These are phyloP conservation scores for Agaricales sp. DNA, from an alignment of 1,284 basidiomycete genomes.

Conservation along the genomic window DNA sequence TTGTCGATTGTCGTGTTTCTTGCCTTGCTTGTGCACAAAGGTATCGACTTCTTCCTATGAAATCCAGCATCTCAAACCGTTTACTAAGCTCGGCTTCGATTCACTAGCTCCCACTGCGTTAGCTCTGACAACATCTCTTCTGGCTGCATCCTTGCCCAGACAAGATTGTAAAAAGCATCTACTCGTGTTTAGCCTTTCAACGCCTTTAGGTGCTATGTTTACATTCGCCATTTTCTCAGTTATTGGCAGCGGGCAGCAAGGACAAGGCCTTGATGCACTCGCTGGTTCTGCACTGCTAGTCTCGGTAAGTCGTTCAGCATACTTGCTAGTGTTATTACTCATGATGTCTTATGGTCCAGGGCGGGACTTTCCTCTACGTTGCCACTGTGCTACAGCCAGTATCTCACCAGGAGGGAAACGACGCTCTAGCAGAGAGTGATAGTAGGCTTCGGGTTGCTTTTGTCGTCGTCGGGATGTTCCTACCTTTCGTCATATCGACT, in stretches of 20 bases:
- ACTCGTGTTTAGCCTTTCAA: conserved; percentile 70
- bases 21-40: conserved; percentile 85
- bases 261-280: conserved; percentile 25
- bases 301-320: conserved; percentile 42
- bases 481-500: conserved; percentile 45
- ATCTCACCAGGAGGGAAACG: conserved; percentile 28
- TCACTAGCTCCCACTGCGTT: conserved; percentile 72
- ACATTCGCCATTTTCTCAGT: conserved; percentile 58
- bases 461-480: conserved; percentile 60
- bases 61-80: no score
- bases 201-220: conserved; percentile 65
- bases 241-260: conserved; percentile 33
- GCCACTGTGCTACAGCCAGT: conserved; percentile 82
- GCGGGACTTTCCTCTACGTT: conserved; percentile 91
- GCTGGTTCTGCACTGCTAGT: conserved; percentile 71
- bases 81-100: neutral
- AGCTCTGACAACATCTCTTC: conserved; percentile 71
- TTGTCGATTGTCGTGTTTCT: conserved; percentile 79
- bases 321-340: conserved; percentile 1
- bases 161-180: conserved; percentile 66
- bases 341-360: conserved; percentile 37
- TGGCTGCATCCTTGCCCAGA: conserved; percentile 63
- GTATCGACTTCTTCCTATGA: no score
- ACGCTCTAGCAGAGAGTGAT: conserved; percentile 18
- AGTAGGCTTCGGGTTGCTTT: conserved; percentile 39